Base-by-base conservation (phyloP, 768 basidiomycete genomes). In the Termitomyces sp. region DNA sequence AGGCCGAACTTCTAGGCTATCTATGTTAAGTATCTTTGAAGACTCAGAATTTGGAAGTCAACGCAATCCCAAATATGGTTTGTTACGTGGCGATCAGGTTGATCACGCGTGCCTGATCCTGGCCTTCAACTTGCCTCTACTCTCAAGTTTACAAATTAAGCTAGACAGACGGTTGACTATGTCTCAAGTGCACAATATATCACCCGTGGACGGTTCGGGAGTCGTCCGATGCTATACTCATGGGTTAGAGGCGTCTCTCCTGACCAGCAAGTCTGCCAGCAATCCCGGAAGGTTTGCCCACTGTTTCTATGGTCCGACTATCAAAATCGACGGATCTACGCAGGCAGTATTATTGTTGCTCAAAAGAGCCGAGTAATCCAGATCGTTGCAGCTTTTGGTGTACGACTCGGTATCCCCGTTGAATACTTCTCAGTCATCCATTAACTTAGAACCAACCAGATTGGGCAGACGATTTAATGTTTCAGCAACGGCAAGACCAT, bases 261-360 rank as follows among this genome's bases (percentile, higher is more conserved):
- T 52, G 12, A 68, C 66, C 3, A 79, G 77, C 55, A 62, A 52
- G 11, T 73, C 71, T 0, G 0, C 16, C 0, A 43, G 0, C 5
- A 75, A 79, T 49, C 70, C 70, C 1, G 58, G 62, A 39, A 72
- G 78, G 79, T 79, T 60, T 30, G 70, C 56, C 56, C 41, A 52
- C 35, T 37, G 35, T 44, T 23, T 43, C 44, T 10, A 30, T 40
- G 14, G 8, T 41, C 32, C 37, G 12, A 39, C 25, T 19, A 21
- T 23, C 47, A 19, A 27, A 16, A 9, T 34, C 35, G 34, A 47
- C 43, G 41, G 46, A 6, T 19, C 23, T 51, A 19, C 19, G 7
- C 69, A 59, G 68, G 52, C 2, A 61, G 45, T 81, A 74, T 65
- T 79, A 73, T 49, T 42, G 39, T n/a, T 81, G 79, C 54, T 43